These are phyloP conservation scores for Luzula sylvatica DNA, from an alignment of 176 grass and related monocot species.

Conservation along the genomic window DNA sequence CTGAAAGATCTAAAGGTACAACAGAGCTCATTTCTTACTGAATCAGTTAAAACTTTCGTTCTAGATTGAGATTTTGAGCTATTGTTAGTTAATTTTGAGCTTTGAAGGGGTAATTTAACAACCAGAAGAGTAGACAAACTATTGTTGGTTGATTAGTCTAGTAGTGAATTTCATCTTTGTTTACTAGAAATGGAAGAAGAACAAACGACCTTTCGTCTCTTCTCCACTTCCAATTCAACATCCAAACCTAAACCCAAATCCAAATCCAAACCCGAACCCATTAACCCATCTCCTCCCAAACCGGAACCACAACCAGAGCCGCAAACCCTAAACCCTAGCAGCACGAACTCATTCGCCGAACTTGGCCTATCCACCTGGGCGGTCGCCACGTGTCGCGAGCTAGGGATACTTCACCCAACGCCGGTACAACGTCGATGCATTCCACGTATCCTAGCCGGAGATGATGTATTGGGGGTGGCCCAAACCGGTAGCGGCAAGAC, in stretches of 20 bases:
- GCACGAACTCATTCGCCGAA: conserved; percentile 29
- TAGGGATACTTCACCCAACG: conserved; percentile 52
- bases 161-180: too few species aligned
- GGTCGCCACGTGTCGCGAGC: conserved; percentile 43
- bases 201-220: conserved; percentile 36
- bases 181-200: conserved; percentile 38
- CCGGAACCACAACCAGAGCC: background rate
- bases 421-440: conserved; percentile 74
- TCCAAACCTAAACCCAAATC: background rate
- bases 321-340: background rate
- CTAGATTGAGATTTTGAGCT: too few species aligned
- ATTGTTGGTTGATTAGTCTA: too few species aligned
- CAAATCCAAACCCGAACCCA: background rate
- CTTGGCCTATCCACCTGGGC: conserved; percentile 72
- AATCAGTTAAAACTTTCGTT: too few species aligned
- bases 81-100: too few species aligned
- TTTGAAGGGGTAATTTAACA: too few species aligned
- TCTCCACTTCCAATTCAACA: conserved; percentile 38
- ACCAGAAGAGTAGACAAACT: too few species aligned
- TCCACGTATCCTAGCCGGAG: conserved; percentile 62
- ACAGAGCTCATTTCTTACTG: too few species aligned
- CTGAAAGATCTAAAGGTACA: too few species aligned
- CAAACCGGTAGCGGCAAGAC: conserved; percentile 94
- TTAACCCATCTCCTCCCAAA: background rate
- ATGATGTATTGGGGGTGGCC: conserved; percentile 69